These are phyloP conservation scores for Yarrowia deformans DNA, from an alignment of 805 yeast species.

Conservation along the genomic window DNA sequence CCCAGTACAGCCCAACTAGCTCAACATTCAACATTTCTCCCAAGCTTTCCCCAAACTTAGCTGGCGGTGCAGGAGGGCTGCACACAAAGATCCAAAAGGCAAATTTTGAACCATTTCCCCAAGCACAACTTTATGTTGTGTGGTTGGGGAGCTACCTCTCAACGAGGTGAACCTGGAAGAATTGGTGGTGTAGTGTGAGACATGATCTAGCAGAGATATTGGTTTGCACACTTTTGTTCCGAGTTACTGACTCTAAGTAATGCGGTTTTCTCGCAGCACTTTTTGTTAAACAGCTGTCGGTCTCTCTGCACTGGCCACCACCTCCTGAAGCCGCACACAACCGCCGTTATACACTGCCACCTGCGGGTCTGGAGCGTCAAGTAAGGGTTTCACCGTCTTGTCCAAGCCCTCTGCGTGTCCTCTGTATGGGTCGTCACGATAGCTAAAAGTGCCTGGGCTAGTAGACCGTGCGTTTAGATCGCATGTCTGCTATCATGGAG, in stretches of 20 bases:
- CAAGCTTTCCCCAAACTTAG: conserved; percentile 38
- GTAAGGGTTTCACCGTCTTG: background rate
- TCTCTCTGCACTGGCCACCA: too few relatives aligned
- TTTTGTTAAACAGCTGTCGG: too few relatives aligned
- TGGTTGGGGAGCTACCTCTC: conserved; percentile 39
- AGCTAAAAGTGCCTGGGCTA: conserved; percentile 1
- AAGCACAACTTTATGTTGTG: conserved; percentile 33
- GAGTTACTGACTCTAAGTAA: too few relatives aligned
- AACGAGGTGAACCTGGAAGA: background rate
- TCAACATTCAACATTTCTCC: conserved; percentile 40
- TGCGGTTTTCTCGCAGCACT: too few relatives aligned
- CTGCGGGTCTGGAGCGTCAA: conserved; percentile 3
- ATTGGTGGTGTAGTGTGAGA: too few relatives aligned
- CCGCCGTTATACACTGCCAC: conserved; percentile 14
- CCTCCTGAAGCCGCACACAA: conserved; percentile 23
- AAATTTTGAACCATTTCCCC: conserved; percentile 30
- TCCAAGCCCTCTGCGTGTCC: background rate
- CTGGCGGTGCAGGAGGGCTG: conserved; percentile 12
- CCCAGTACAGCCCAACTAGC: conserved; percentile 38
- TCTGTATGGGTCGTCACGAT: background rate
- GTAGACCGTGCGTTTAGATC: background rate
- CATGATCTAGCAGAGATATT: too few relatives aligned
- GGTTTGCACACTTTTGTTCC: too few relatives aligned
- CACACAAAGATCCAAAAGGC: conserved; percentile 31
- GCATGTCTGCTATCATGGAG: too few relatives aligned